Conservation (phyloP, 2,329 filamentous ascomycete species). For the Fusarium praegraminearum region DNA sequence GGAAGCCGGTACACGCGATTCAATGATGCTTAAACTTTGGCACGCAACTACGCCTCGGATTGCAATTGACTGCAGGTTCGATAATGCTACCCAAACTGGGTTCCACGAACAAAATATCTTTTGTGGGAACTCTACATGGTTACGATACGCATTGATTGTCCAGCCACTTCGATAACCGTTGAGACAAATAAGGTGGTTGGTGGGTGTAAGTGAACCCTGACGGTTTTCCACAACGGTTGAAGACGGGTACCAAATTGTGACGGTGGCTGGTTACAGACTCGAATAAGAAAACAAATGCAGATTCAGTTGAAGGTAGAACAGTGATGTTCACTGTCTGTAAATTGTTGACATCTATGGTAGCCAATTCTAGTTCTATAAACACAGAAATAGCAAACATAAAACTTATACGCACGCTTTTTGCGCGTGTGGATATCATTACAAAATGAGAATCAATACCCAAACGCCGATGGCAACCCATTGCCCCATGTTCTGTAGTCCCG, state of each 20-base stretch:
- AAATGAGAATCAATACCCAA: constrained; percentile 34
- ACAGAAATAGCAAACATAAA: constrained; percentile 30
- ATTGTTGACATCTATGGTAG: constrained; percentile 29
- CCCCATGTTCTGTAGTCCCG: constrained; percentile 37
- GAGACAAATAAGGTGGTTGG: constrained; percentile 18
- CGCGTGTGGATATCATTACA: constrained; percentile 46
- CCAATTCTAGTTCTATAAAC: constrained; percentile 6
- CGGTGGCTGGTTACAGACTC: background rate
- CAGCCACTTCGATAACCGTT: constrained; percentile 17
- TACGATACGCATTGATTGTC: background rate
- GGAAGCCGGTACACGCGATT: background rate
- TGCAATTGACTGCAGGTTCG: background rate
- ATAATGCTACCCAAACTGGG: background rate
- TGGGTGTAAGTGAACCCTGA: constrained; percentile 15
- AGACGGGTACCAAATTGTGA: background rate
- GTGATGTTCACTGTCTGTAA: constrained; percentile 7
- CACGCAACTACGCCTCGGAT: background rate
- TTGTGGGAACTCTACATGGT: background rate
- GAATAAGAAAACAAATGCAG: background rate
- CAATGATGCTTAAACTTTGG: background rate
- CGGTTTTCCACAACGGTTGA: constrained; percentile 3
- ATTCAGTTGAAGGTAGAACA: constrained; percentile 4
- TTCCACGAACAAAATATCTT: background rate
- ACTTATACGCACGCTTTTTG: constrained; percentile 34
- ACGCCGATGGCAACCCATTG: constrained; percentile 38